phyloP scores from a whole-genome alignment of 2,329 filamentous ascomycete species.

The Ophiosphaerella korrae region DNA sequence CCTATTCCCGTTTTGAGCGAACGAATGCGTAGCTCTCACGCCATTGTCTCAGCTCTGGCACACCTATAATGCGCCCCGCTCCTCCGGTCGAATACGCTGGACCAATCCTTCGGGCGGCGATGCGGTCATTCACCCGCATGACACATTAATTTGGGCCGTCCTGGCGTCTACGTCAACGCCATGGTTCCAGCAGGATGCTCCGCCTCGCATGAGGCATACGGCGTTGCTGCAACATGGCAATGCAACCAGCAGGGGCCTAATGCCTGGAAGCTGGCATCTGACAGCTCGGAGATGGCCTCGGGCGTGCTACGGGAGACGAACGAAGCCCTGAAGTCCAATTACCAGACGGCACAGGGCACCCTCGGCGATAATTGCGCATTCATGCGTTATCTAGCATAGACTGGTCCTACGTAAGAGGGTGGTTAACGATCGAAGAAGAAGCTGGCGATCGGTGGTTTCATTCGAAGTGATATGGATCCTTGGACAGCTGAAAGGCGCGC shows the following conservation, averaged over 20 bases:
- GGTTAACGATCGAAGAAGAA: constrained; percentile 10
- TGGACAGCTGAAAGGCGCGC: constrained; percentile 9
- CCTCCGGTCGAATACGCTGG: constrained; percentile 3
- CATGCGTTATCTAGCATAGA: constrained; percentile 9
- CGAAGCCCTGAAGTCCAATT: constrained; percentile 12
- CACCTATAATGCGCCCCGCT: constrained; percentile 3
- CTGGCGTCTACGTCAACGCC: constrained; percentile 6
- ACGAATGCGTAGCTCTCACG: constrained; percentile 9
- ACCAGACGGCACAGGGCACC: constrained; percentile 6
- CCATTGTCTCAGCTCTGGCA: constrained; percentile 6
- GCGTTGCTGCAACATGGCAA: constrained; percentile 19
- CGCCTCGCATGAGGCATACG: constrained; percentile 11
- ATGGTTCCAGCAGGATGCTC: constrained; percentile 11
- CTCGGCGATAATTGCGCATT: constrained; percentile 5
- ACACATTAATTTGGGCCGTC: constrained; percentile 9
- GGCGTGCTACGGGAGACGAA: constrained; percentile 10
- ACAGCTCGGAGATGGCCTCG: constrained; percentile 11
- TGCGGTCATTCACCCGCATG: constrained; percentile 5
- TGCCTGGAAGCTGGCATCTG: constrained; percentile 12
- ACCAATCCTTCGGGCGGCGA: constrained; percentile 3
- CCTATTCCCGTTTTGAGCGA: constrained; percentile 4
- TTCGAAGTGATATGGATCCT: constrained; percentile 1
- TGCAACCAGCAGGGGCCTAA: constrained; percentile 13
- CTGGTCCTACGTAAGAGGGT: constrained; percentile 12
- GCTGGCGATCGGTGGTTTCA: constrained; percentile 10